Conservation (phyloP, 352 stramenopile species). For the Thraustotheca clavata region DNA sequence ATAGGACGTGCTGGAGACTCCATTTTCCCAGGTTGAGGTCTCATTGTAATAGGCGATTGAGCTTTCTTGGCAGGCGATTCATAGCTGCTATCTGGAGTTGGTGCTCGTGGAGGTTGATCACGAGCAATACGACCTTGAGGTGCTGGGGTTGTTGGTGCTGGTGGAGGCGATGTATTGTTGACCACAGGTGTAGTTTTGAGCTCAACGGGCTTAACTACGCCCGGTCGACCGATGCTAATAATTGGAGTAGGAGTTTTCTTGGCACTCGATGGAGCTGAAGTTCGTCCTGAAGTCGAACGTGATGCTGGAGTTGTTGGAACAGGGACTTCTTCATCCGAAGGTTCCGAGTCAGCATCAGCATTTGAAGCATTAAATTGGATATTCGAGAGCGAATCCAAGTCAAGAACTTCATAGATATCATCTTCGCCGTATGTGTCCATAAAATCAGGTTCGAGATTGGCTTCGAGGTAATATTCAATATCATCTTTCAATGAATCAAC, state of each 20-base stretch:
- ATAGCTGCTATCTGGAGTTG: constrained; percentile 20
- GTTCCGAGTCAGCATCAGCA: constrained; percentile 5
- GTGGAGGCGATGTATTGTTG: not conserved
- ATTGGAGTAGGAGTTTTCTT: constrained; percentile 60
- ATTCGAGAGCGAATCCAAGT: constrained; percentile 87
- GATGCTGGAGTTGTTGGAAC: constrained; percentile 20
- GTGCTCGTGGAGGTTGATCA: constrained; percentile 22
- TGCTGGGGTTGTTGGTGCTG: not conserved
- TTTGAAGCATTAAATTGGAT: constrained; percentile 24
- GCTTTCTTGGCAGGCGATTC: not conserved
- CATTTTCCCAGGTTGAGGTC: not conserved
- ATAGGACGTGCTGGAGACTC: not conserved
- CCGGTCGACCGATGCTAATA: constrained; percentile 59
- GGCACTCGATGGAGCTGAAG: constrained; percentile 36
- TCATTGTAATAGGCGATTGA: not conserved
- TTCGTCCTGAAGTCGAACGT: constrained; percentile 8
- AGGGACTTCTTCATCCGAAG: constrained; percentile 22
- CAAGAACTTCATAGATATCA: constrained; percentile 94
- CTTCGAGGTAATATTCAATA: constrained; percentile 97
- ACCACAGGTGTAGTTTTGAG: constrained; percentile 40
- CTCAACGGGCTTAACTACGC: constrained; percentile 66
- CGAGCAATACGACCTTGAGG: not conserved
- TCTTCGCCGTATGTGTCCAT: constrained; percentile 86
- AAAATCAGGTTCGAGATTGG: constrained; percentile 89
- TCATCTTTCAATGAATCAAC: constrained; percentile 97